These are phyloP conservation scores for Boletus vinaceobasis DNA, from an alignment of 768 basidiomycete species.

Conservation along the genomic window DNA sequence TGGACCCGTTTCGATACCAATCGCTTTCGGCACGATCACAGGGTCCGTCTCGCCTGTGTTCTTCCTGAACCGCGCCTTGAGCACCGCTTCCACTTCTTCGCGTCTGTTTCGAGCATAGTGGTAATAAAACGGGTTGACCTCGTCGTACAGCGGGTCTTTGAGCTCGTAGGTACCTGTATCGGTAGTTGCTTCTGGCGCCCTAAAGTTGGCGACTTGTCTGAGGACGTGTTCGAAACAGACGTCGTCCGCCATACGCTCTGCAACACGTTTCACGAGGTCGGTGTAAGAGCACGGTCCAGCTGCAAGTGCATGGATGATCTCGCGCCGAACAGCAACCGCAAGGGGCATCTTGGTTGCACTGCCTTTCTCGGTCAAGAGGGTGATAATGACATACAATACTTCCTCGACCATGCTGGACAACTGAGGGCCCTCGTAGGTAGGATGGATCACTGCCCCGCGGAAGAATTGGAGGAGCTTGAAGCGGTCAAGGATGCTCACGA, in stretches of 20 bases:
- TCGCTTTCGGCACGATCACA: constrained; percentile 71
- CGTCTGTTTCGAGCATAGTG: constrained; percentile 93
- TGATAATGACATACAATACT: constrained; percentile 81
- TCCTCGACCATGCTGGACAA: constrained; percentile 89
- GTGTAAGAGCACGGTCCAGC: constrained; percentile 87
- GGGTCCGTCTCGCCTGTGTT: constrained; percentile 57
- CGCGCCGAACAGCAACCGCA: constrained; percentile 64
- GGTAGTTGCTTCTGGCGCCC: constrained; percentile 68
- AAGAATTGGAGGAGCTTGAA: constrained; percentile 84
- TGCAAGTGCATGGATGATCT: constrained; percentile 88
- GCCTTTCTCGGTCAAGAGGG: constrained; percentile 78
- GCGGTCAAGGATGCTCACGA: constrained; percentile 86
- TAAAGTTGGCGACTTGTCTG: constrained; percentile 75
- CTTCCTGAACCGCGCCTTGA: constrained; percentile 67
- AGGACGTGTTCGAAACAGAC: constrained; percentile 78
- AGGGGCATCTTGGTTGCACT: constrained; percentile 68
- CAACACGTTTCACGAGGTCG: constrained; percentile 85
- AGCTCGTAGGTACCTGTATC: constrained; percentile 89
- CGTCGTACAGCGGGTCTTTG: constrained; percentile 74
- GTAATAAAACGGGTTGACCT: constrained; percentile 94
- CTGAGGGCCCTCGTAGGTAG: constrained; percentile 65
- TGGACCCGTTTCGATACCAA: constrained; percentile 63
- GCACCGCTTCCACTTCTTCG: constrained; percentile 81
- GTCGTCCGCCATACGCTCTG: constrained; percentile 86
- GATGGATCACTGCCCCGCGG: constrained; percentile 52